Percentiles rank a stretch among this genome's conserved stretches.
phyloP scores from a whole-genome alignment of 2,329 filamentous ascomycete species.

The Colletotrichum kahawae region DNA sequence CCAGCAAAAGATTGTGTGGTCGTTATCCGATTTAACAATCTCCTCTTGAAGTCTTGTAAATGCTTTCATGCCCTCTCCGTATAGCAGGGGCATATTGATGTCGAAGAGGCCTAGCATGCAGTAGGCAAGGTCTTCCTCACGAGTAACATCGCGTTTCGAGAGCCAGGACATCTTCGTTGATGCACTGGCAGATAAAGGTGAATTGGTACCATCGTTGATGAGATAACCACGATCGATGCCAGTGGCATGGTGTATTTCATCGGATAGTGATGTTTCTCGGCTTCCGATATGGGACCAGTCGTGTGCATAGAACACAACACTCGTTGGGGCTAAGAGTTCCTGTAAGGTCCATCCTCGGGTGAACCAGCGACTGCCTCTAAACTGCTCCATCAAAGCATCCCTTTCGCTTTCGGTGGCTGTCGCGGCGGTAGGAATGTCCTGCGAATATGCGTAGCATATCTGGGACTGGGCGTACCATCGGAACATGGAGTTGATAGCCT shows the following conservation, averaged over 20 bases:
- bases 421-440: slow-evolving; percentile 19
- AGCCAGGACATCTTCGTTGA: background rate
- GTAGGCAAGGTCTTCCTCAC: slow-evolving; percentile 29
- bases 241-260: background rate
- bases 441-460: slow-evolving; percentile 17
- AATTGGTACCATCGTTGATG: background rate
- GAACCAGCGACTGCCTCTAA: background rate
- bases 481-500: slow-evolving; percentile 5
- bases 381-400: background rate
- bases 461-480: slow-evolving; percentile 3
- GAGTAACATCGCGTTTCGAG: slow-evolving; percentile 12
- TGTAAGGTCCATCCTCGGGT: background rate
- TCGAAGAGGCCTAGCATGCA: slow-evolving; percentile 31
- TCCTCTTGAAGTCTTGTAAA: slow-evolving; percentile 23
- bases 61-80: slow-evolving; percentile 29
- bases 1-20: background rate
- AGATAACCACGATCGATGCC: background rate
- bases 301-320: background rate
- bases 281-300: background rate
- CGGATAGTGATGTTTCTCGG: background rate
- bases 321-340: background rate
- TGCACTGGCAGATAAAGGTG: background rate
- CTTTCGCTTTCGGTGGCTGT: background rate
- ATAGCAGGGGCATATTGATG: slow-evolving; percentile 30
- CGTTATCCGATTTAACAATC: background rate